Base-by-base conservation (phyloP, 805 yeast species). In the Nakazawaea holstii region DNA sequence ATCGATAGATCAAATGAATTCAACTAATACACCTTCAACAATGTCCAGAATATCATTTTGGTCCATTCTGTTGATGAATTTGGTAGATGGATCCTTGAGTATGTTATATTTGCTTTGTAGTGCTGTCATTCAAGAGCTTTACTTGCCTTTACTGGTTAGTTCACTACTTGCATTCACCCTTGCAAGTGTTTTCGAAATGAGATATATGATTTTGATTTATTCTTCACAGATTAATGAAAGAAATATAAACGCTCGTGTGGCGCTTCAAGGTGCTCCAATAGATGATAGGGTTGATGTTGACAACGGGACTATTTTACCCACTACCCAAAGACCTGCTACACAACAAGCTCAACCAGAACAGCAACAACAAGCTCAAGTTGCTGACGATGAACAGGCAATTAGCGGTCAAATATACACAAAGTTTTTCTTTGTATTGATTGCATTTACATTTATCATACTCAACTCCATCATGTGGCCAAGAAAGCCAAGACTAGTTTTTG, bases 11-110 rank as follows among this genome's bases (percentile, higher is more conserved):
- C 97, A 90, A 60, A 84, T 87, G 79, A 78, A 82, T 48, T 66
- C 70, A 30, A 76, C 87, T 2, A 79, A 75, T 54, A 87, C 96
- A 0, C 96, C 96, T 1, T 87, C 96, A 0, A 80, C 85, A 5
- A 74, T 87, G 29, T 80, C 91, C 4, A 76, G 83, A 45, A 74
- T 91, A 7, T 83, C 95, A 8, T 79, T 86, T 45, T 80, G 79
- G 72, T 67, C 90, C 3, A 67, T 88, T 29, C 77, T 82, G 8
- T 70, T 80, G 52, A 79, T 87, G 65, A 74, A 82, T 49, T 55
- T 81, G 39, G 74, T 78, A 9, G 97, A 90, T 63, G 87, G 92
- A 1, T 69, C 86, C 1, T 57, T 84, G 17, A 79, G 88, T 13
- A 71, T 87, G 64, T 59, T 82, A 31, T 77, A 82, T 41, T 66